Evolutionary conservation across 2,329 filamentous ascomycete species (phyloP), one percentile per base, ranked within the genome.

Genomic region (Sclerotinia nivalis): DNA sequence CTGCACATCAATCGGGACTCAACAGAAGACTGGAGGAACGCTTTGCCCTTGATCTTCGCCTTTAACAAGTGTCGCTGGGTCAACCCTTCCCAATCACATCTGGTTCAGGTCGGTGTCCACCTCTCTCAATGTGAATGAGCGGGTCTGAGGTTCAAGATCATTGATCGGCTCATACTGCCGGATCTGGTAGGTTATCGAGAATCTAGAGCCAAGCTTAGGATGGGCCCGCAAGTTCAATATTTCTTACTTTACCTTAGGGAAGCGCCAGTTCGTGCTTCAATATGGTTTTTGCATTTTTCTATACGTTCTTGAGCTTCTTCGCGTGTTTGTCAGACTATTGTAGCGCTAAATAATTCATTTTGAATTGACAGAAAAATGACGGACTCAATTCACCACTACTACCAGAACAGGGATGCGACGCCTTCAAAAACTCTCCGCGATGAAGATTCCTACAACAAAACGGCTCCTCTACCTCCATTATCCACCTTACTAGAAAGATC

Each of bases 381-480:
- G 12, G 25, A 68, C 12, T 54, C 56, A 47, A 52, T 62, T n/a
- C 45, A 68, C 31, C 47, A 68, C 31, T 34, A 45, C 20, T 43
- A 54, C 10, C 34, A 54, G n/a, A 55, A 31, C 18, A 34, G 47
- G 31, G 45, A 34, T 43, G 47, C 4, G 4, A n/a, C 8, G 15
- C 31, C 34, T 3, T 40, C 47, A 9, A 62, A n/a, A 25, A 43
- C 45, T 22, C 58, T 28, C 8, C 20, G 25, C 20, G 20, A 37
- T 40, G 66, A 64, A 2, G 31, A 43, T 34, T 13, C 13, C n/a
- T 62, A 62, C n/a, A 62, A 68, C 25, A 68, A 37, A 45, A 62
- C 66, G 10, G 22, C 55, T 8, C 40, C 31, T n/a, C 28, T 62
- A 2, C 40, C 66, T 49, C 56, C 34, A 34, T 20, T 61, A 37